These are phyloP conservation scores for Venturia nashicola DNA, from an alignment of 2,329 filamentous ascomycete genomes.

Conservation along the genomic window DNA sequence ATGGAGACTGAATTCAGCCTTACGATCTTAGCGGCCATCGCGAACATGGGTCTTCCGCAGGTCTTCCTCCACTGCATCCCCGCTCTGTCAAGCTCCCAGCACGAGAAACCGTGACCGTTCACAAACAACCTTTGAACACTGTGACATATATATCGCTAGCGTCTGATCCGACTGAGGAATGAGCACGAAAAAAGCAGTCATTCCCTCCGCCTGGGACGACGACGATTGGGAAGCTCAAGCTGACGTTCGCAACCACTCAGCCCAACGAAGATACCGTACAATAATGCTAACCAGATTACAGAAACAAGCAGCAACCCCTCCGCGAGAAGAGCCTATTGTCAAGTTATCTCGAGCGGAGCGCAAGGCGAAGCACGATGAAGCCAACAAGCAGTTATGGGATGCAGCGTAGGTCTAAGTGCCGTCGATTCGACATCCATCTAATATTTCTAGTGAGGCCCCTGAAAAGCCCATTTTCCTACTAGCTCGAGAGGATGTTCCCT, in stretches of 20 bases:
- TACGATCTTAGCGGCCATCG: background rate
- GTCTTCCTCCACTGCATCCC: background rate
- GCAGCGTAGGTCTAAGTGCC: slow-evolving; percentile 51
- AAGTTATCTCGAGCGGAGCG: slow-evolving; percentile 65
- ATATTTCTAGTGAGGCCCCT: slow-evolving; percentile 50
- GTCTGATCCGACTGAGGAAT: background rate
- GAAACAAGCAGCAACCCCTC: slow-evolving; percentile 23
- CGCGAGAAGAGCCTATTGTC: slow-evolving; percentile 26
- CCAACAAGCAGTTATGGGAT: slow-evolving; percentile 79
- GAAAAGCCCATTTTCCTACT: slow-evolving; percentile 67
- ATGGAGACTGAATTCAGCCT: background rate
- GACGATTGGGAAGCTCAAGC: slow-evolving; percentile 79
- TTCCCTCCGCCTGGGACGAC: slow-evolving; percentile 79
- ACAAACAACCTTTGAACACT: background rate
- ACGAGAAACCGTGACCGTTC: background rate
- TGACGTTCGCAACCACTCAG: slow-evolving; percentile 40
- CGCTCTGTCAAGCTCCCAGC: background rate
- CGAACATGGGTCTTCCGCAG: background rate
- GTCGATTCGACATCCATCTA: background rate
- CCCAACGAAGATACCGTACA: slow-evolving; percentile 15
- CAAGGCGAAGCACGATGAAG: slow-evolving; percentile 66
- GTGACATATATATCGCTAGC: background rate
- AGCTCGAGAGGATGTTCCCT: slow-evolving; percentile 47
- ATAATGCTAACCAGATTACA: slow-evolving; percentile 24
- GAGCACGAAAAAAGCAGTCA: slow-evolving; percentile 26